Conservation (phyloP, 345 rosid genomes). For the Noccaea caerulescens region DNA sequence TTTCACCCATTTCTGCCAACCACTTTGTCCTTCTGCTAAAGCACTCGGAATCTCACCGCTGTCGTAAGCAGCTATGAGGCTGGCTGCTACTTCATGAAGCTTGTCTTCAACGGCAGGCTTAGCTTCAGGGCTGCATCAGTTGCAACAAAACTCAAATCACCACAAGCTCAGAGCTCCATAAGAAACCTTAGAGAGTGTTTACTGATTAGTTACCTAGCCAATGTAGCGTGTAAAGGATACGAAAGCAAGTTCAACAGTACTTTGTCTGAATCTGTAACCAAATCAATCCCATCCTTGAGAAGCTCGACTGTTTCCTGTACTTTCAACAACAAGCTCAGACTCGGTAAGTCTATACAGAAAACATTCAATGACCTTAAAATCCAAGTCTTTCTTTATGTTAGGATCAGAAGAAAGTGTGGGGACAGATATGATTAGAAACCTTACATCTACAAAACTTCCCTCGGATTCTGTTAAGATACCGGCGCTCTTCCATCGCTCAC, state of each 20-base stretch:
- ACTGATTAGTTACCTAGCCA: conserved; percentile 60
- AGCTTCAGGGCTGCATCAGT: conserved; percentile 65
- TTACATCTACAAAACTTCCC: conserved; percentile 76
- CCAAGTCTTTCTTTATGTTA: neutral
- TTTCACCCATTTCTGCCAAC: conserved; percentile 97
- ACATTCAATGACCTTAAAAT: neutral
- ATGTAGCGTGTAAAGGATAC: conserved; percentile 73
- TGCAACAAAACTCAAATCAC: conserved; percentile 20
- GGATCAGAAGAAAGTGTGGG: conserved; percentile 8
- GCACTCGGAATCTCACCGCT: conserved; percentile 71
- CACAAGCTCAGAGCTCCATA: conserved; percentile 14
- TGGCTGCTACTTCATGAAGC: conserved; percentile 71
- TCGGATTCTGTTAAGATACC: conserved; percentile 65
- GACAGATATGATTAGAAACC: conserved; percentile 30
- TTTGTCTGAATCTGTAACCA: conserved; percentile 87
- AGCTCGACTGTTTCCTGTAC: conserved; percentile 83
- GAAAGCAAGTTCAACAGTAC: conserved; percentile 76
- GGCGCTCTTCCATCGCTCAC: conserved; percentile 79
- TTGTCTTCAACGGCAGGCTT: conserved; percentile 67
- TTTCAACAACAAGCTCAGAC: conserved; percentile 38
- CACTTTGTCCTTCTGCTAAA: conserved; percentile 73
- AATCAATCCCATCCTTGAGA: conserved; percentile 94
- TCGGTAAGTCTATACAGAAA: conserved; percentile 11
- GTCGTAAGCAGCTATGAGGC: conserved; percentile 81
- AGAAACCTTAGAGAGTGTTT: neutral